These are phyloP conservation scores for Collariella sp. DNA, from an alignment of 495 filamentous ascomycete genomes.

Conservation along the genomic window DNA sequence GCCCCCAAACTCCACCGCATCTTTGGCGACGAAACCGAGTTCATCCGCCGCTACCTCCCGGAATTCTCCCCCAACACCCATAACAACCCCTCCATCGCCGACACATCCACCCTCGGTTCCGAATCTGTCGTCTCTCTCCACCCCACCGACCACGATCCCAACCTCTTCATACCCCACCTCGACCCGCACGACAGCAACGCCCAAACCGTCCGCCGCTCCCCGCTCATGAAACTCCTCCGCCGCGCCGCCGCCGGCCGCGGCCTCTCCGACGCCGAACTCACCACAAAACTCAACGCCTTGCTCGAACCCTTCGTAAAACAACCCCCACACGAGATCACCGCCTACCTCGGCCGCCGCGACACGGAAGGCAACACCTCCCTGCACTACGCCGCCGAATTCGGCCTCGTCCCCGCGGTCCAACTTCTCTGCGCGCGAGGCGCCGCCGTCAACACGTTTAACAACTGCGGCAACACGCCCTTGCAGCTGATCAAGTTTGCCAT, in stretches of 20 bases:
- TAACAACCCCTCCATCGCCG: slow-evolving; percentile 21
- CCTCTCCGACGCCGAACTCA: slow-evolving; percentile 17
- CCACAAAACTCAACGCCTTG: slow-evolving; percentile 15
- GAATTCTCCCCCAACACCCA: slow-evolving; percentile 22
- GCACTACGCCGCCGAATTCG: slow-evolving; percentile 30
- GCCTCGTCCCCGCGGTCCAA: slow-evolving; percentile 25
- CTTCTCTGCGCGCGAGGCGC: slow-evolving; percentile 20
- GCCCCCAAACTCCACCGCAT: slow-evolving; percentile 28
- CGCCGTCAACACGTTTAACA: slow-evolving; percentile 28
- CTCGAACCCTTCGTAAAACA: slow-evolving; percentile 16
- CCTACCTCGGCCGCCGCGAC: slow-evolving; percentile 23
- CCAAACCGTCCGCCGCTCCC: slow-evolving; percentile 20
- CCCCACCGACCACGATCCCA: slow-evolving; percentile 1
- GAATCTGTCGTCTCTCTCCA: slow-evolving; percentile 13
- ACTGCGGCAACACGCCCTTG: slow-evolving; percentile 30
- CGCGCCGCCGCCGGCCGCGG: slow-evolving; percentile 20
- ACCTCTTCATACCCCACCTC: background rate
- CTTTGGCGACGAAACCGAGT: slow-evolving; percentile 29
- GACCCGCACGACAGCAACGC: slow-evolving; percentile 18
- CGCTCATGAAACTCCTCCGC: slow-evolving; percentile 26
- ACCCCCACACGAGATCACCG: slow-evolving; percentile 13
- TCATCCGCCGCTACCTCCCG: slow-evolving; percentile 28
- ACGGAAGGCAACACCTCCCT: slow-evolving; percentile 29
- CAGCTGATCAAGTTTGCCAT: slow-evolving; percentile 32
- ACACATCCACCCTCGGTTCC: slow-evolving; percentile 20